phyloP scores from a whole-genome alignment of 129 eudicot genomes.

The Artemisia argyi region DNA sequence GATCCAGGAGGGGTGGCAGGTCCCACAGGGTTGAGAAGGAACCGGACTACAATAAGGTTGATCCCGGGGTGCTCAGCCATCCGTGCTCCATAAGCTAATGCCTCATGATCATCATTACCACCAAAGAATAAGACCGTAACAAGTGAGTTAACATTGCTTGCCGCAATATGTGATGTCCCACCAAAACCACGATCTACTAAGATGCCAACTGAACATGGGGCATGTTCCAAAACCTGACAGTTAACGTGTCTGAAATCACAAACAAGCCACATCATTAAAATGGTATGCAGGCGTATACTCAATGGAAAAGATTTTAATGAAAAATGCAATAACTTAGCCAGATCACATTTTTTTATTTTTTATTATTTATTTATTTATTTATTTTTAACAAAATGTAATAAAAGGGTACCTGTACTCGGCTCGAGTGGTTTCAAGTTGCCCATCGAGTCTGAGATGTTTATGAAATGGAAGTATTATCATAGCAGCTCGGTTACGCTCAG shows the following conservation, averaged over 20 bases:
- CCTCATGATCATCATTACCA: conserved; percentile 71
- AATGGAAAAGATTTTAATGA: too few relatives aligned
- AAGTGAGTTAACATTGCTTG: conserved; percentile 58
- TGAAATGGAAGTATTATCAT: conserved; percentile 85
- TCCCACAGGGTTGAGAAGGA: conserved; percentile 36
- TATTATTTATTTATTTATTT: too few relatives aligned
- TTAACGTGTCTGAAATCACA: conserved; percentile 46
- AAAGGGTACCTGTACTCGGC: conserved; percentile 40
- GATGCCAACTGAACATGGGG: conserved; percentile 78
- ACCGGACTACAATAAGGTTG: conserved; percentile 43
- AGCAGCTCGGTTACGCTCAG: conserved; percentile 57
- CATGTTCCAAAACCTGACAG: conserved; percentile 62
- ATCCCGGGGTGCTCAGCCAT: conserved; percentile 85
- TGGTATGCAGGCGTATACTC: too few relatives aligned
- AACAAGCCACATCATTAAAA: neutral
- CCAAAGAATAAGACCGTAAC: conserved; percentile 67
- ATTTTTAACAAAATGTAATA: neutral
- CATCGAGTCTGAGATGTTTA: conserved; percentile 65
- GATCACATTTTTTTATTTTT: neutral
- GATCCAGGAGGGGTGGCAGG: conserved; percentile 23
- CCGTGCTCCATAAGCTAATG: conserved; percentile 62
- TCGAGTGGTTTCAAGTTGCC: conserved; percentile 69
- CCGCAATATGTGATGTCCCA: conserved; percentile 60
- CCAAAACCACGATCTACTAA: conserved; percentile 84
- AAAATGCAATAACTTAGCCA: neutral